phyloP scores from a whole-genome alignment of 441 rosid species.

The Euphorbia schlechtendalii region DNA sequence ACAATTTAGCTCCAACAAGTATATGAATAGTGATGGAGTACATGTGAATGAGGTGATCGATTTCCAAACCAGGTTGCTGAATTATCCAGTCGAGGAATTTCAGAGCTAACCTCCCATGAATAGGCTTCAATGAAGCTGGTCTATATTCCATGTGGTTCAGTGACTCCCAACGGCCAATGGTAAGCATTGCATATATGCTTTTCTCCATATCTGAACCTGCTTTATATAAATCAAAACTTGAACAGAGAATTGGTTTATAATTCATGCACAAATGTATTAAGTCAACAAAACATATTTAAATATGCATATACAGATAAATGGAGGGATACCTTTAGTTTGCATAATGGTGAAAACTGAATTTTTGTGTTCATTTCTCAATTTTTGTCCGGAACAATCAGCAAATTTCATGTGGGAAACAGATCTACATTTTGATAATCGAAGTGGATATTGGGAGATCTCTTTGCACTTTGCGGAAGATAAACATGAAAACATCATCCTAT shows the following conservation, averaged over 20 bases:
- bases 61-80: constrained; percentile 61
- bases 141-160: constrained; percentile 73
- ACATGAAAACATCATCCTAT: constrained; percentile 20
- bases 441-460: constrained; percentile 17
- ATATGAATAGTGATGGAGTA: constrained; percentile 58
- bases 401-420: constrained; percentile 22
- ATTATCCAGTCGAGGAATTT: constrained; percentile 65
- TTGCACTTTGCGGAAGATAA: constrained; percentile 23
- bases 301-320: background rate
- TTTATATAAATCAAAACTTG: constrained; percentile 2
- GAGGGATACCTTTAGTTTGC: constrained; percentile 27
- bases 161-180: constrained; percentile 77
- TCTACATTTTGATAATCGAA: constrained; percentile 22
- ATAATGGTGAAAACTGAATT: constrained; percentile 15
- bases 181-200: constrained; percentile 65
- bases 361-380: constrained; percentile 20
- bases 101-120: constrained; percentile 83
- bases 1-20: constrained; percentile 78
- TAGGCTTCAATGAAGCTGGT: constrained; percentile 55
- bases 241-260: constrained; percentile 1
- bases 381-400: constrained; percentile 17
- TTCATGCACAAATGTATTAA: background rate
- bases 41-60: constrained; percentile 46
- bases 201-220: constrained; percentile 44
- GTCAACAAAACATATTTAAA: too few relatives aligned